These are phyloP conservation scores for Fusarium sp. DNA, from an alignment of 2,329 filamentous ascomycete species.

Conservation along the genomic window DNA sequence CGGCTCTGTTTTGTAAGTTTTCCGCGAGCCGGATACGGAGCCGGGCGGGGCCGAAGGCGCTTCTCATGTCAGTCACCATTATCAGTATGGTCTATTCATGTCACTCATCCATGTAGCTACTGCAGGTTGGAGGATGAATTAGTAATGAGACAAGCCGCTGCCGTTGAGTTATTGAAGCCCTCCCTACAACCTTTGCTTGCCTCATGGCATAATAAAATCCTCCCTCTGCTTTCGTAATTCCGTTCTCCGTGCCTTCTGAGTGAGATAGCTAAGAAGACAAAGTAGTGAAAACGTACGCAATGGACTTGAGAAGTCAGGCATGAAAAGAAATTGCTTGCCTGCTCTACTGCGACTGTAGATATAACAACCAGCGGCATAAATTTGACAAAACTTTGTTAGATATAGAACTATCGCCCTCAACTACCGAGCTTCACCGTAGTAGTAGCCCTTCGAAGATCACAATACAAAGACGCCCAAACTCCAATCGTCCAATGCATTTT, in stretches of 20 bases:
- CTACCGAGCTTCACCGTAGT: background rate
- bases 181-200: too few species aligned
- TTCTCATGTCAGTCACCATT: background rate
- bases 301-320: background rate
- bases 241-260: background rate
- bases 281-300: background rate
- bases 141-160: background rate
- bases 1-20: slow-evolving; percentile 36
- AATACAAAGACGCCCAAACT: slow-evolving; percentile 37
- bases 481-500: slow-evolving; percentile 25
- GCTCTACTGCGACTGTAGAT: too few species aligned
- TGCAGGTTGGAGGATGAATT: background rate
- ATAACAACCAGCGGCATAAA: background rate
- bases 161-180: background rate
- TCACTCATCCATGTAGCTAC: background rate
- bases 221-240: background rate
- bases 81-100: background rate
- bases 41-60: slow-evolving; percentile 27
- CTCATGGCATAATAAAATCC: background rate
- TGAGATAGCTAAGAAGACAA: background rate
- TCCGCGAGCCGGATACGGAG: slow-evolving; percentile 27
- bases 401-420: background rate
- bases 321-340: background rate
- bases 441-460: slow-evolving; percentile 9
- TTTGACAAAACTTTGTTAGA: background rate